These are phyloP conservation scores for Anethum foeniculum DNA, from an alignment of 140 eudicot genomes.

Conservation along the genomic window DNA sequence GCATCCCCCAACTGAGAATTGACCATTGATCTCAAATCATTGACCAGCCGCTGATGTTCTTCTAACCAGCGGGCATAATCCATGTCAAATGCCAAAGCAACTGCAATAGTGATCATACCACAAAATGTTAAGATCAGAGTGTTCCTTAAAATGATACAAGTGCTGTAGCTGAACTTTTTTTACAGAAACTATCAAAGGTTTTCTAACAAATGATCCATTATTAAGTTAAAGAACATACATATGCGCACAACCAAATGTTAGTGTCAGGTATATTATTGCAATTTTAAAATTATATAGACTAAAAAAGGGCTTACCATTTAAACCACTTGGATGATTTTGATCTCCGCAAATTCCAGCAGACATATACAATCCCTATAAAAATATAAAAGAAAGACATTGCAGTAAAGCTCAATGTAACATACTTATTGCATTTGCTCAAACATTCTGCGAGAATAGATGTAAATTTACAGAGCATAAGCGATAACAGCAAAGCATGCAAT, in stretches of 20 bases:
- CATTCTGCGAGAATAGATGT: not conserved
- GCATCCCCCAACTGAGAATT: conserved; percentile 52
- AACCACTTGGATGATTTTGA: conserved; percentile 36
- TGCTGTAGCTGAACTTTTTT: not conserved
- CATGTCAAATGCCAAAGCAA: conserved; percentile 80
- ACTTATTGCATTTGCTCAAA: no score
- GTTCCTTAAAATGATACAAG: not conserved
- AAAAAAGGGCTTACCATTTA: conserved; percentile 37
- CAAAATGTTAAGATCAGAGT: not conserved
- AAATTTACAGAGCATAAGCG: not conserved
- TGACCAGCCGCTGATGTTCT: conserved; percentile 71
- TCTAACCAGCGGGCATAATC: conserved; percentile 87
- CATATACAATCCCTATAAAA: conserved; percentile 45
- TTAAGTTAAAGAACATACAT: not conserved
- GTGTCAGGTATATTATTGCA: not conserved
- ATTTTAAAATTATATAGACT: not conserved
- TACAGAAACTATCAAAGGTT: not conserved
- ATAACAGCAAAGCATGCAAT: not conserved
- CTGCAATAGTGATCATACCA: conserved; percentile 23
- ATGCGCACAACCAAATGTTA: not conserved
- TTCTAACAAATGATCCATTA: not conserved
- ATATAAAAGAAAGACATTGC: not conserved
- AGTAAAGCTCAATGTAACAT: not conserved
- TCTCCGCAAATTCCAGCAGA: conserved; percentile 48
- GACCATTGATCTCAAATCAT: conserved; percentile 67